These are phyloP conservation scores for Datura wrightii DNA, from an alignment of 257 asterid species.

Conservation along the genomic window DNA sequence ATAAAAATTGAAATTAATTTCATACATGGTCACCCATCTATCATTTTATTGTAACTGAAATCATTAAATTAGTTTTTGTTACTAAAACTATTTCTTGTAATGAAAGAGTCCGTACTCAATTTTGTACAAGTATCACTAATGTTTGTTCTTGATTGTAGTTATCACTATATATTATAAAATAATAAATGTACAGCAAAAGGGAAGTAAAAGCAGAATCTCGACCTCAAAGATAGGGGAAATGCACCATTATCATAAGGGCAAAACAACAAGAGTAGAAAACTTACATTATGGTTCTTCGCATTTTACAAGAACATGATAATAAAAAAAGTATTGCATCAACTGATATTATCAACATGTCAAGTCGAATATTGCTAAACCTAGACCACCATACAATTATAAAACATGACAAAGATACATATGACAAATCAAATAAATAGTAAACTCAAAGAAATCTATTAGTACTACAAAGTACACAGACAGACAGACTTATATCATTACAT, in stretches of 20 bases:
- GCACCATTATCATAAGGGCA: not conserved
- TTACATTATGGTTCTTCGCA: not conserved
- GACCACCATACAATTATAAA: not conserved
- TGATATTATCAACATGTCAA: constrained; percentile 23
- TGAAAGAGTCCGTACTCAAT: too few relatives aligned
- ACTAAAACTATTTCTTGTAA: too few relatives aligned
- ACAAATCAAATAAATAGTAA: not conserved
- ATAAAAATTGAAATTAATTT: too few relatives aligned
- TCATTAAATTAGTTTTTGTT: too few relatives aligned
- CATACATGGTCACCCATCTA: too few relatives aligned
- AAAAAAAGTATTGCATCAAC: not conserved
- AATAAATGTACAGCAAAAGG: not conserved
- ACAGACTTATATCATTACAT: not conserved
- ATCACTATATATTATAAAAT: not conserved
- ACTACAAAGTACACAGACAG: not conserved
- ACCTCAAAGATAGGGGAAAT: not conserved
- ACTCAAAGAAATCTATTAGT: not conserved
- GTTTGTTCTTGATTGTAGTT: not conserved
- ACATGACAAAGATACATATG: not conserved
- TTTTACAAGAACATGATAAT: constrained; percentile 9
- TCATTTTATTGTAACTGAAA: too few relatives aligned
- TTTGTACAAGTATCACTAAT: not conserved
- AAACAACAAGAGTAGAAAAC: not conserved
- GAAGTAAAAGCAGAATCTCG: not conserved
- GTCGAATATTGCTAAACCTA: constrained; percentile 12